Base-by-base conservation (phyloP, 176 grass and related monocot species). In the Carex parvula region DNA sequence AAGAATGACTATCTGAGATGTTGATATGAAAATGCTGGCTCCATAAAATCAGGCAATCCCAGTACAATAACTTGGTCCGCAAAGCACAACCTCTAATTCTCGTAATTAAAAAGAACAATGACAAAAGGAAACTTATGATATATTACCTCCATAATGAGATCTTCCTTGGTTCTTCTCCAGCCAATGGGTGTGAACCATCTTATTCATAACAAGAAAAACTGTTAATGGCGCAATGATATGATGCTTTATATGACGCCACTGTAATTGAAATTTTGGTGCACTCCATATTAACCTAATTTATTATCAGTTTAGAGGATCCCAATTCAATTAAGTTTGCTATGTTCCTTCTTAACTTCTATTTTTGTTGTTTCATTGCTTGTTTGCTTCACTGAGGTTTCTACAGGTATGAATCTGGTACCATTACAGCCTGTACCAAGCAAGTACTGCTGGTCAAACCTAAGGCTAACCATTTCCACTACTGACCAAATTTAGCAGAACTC, bases 81-180 rank as follows among this genome's bases (percentile, higher is more conserved):
- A 22, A 72, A 72, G 8, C 41, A 44, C 17, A 48, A 73, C 42
- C n/a, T 50, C 33, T 39, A 64, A 30, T 64, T 69, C 4, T 75
- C 44, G 20, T 14, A 54, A 15, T 4, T 52, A 67, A 91, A 17
- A 82, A 77, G 46, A 17, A 48, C 70, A 82, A 50, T 84, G 85
- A 60, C 20, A 79, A 55, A 87, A 79, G 29, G 79, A 89, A 85
- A 53, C 73, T 21, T 33, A 57, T 87, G 60, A 42, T 33, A 15
- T 68, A 84, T 56, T 91, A 98, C 95, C 95, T 95, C 95, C 64
- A 91, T 68, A 81, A 93, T 93, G 53, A 95, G 41, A 82, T 98
- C 95, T 53, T 98, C 92, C 72, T 98, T 98, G 41, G 92, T 95
- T 90, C 95, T 95, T 85, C 89, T 93, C 95, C 95, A 98, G 54